Evolutionary conservation across 2,329 filamentous ascomycete genomes (phyloP), one percentile per base, ranked within the genome.

Genomic region (Pyrenochaeta sp.): DNA sequence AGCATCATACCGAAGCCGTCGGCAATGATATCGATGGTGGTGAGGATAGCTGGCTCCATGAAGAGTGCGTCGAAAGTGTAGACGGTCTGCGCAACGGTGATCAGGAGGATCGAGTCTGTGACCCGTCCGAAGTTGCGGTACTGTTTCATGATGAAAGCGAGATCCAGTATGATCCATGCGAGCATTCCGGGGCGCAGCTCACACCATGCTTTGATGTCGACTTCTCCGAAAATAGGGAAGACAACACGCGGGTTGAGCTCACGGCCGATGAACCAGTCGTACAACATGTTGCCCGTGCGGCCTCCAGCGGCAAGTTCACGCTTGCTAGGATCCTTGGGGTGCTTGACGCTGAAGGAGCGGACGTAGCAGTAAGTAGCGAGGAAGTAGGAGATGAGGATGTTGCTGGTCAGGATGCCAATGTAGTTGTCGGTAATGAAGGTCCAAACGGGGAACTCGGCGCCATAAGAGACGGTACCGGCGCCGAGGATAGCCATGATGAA

Each of bases 1-100:
- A 98, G 85, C 94, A 98, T 98, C 81, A 92, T 92, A 52, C 94
- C 94, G 68, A 98, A 97, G 5, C 94, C 94, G 69, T 98, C 94
- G 42, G 89, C 91, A 50, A 90, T 96, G 65, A 97, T 90, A 74
- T 98, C 94, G 80, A 98, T 97, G 32, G 93, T 97, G 1, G 93
- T 97, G 64, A 97, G 81, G 61, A 97, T 90, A 2, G 92, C 90
- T 0, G 91, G 85, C 77, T 98, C 94, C 85, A 94, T 95, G 82
- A 89, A 93, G 64, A 92, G 87, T 7, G 88, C 88, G 74, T 98
- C 94, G 36, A 97, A 81, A 5, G 93, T 87, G 78, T 98, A 98
- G 58, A 96, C 78, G 0, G 86, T 83, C 78, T 98, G 94, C 57
- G 93, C 89, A 15, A 85, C 73, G 3, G 91, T 90, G 68, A 95